Base-by-base conservation (phyloP, 1,284 basidiomycete species). In the Irpex lacteus region DNA sequence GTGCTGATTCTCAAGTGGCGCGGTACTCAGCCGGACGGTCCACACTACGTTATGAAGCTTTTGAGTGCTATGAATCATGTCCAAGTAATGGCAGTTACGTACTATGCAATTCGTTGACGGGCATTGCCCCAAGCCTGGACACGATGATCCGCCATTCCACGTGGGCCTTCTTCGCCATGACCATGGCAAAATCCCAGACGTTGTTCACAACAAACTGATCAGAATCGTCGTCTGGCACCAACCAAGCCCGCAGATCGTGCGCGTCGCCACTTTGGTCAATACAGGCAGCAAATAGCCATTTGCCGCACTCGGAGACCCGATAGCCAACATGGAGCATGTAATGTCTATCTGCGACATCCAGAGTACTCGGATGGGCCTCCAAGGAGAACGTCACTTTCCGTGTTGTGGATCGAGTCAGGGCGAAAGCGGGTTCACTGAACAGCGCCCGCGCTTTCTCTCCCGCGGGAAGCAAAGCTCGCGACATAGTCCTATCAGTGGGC, bases 101-200 rank as follows among this genome's bases (percentile, higher is more conserved):
- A 92, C 92, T 88, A 69, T 86, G 79, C n/a, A 91, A 73, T 70
- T 95, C 92, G 5, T 71, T 70, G 52, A 79, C 74, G 0, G 74
- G 72, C 77, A 94, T 85, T 11, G 76, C 65, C 0, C 91, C 92
- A 4, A 90, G 72, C 70, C 87, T 89, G 15, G 88, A 78, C 65
- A 95, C 77, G 3, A 90, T 85, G 18, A 95, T 76, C 61, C 89
- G 81, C 93, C 93, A 95, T 71, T 94, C 91, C 13, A 93, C 78
- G 71, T 86, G 86, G 8, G 88, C 88, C 62, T 79, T 82, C 68
- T 80, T 82, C 8, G 87, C 83, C 70, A 89, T 84, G 32, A 81
- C 78, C 64, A 82, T 74, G 1, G 82, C 82, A 72, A 94, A 90
- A 7, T 79, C 78, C 90, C 91, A 94, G 3, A 95, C 78, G 65